These are phyloP conservation scores for Chaetomium globosum DNA, from an alignment of 2,329 filamentous ascomycete genomes.

Conservation along the genomic window DNA sequence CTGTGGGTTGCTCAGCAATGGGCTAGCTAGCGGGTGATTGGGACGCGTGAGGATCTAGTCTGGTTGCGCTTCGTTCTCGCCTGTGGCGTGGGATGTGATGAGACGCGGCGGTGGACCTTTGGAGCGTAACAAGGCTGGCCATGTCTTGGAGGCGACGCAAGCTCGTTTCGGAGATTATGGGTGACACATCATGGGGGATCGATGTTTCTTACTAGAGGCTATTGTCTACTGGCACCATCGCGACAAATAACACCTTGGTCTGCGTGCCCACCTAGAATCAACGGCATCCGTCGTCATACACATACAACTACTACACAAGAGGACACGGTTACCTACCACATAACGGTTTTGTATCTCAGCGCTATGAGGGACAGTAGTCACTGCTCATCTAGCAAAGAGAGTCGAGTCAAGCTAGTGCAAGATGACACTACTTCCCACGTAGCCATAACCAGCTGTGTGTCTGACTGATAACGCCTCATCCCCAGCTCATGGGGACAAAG, in stretches of 20 bases:
- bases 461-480: too few species aligned
- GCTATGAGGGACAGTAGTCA: background rate
- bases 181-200: background rate
- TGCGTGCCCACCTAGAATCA: background rate
- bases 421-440: background rate
- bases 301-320: background rate
- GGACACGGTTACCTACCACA: too few species aligned
- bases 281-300: background rate
- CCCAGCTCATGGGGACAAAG: background rate
- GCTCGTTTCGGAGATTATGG: background rate
- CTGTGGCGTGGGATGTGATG: background rate
- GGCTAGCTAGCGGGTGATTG: too few species aligned
- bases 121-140: background rate
- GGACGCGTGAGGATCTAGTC: too few species aligned
- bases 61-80: background rate
- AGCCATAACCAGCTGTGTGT: background rate
- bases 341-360: too few species aligned
- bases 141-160: background rate
- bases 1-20: too few species aligned
- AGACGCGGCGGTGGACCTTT: background rate
- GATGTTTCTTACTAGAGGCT: background rate
- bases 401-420: background rate
- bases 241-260: background rate
- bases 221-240: background rate
- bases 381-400: background rate